Evolutionary conservation across 164 flowering plant genomes (phyloP).

Genomic region (Vitis cinerea): DNA sequence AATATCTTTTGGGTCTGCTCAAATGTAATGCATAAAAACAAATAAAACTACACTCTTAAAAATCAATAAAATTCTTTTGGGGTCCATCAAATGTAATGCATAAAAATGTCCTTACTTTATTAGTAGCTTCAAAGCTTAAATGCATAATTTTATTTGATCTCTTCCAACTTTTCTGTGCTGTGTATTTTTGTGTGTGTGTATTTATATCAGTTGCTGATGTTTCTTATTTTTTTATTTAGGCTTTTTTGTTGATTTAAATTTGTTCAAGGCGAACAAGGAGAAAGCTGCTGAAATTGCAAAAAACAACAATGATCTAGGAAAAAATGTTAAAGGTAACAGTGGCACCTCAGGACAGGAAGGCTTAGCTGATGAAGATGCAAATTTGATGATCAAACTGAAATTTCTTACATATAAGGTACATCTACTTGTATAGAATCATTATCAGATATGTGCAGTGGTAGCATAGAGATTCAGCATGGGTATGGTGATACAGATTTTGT

Average conservation of each 20-base stretch:
- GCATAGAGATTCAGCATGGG: too few relatives aligned
- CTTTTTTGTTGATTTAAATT: slow-evolving; percentile 85
- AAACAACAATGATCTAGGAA: slow-evolving; percentile 18
- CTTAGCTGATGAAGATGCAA: slow-evolving; percentile 92
- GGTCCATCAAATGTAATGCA: too few relatives aligned
- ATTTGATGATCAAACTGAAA: slow-evolving; percentile 88
- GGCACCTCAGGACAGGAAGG: slow-evolving; percentile 37
- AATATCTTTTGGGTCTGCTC: too few relatives aligned
- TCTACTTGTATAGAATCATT: neutral
- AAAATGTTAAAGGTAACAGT: slow-evolving; percentile 29
- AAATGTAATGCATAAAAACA: too few relatives aligned
- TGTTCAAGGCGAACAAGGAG: slow-evolving; percentile 74
- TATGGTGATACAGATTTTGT: neutral
- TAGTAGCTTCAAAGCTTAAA: too few relatives aligned
- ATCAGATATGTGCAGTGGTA: too few relatives aligned
- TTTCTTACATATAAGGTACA: slow-evolving; percentile 92
- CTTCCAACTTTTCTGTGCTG: neutral
- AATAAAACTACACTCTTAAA: too few relatives aligned
- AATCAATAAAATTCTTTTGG: too few relatives aligned
- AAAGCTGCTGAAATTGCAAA: slow-evolving; percentile 49
- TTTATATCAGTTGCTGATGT: slow-evolving; percentile 2
- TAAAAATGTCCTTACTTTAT: too few relatives aligned
- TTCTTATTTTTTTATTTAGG: slow-evolving; percentile 40
- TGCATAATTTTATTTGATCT: neutral
- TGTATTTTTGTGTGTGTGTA: neutral